phyloP scores from a whole-genome alignment of 148 eudicot genomes.

The Salicornia ramosissima region DNA sequence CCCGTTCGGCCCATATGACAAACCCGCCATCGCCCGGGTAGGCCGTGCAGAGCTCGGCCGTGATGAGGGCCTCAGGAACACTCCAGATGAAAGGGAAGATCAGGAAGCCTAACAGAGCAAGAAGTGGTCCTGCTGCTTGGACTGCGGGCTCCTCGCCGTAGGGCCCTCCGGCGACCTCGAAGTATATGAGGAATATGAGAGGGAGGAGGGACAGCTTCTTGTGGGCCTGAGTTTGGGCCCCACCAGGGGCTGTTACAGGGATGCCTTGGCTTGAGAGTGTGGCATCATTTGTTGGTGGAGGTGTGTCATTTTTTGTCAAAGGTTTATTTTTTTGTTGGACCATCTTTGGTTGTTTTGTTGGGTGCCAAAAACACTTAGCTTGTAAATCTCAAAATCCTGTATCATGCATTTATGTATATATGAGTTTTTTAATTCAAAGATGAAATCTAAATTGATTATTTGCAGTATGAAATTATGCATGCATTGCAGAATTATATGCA shows the following conservation, averaged over 20 bases:
- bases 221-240: neutral
- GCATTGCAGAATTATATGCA: too few relatives aligned
- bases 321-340: neutral
- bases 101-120: conserved; percentile 43
- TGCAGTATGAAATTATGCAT: too few relatives aligned
- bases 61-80: conserved; percentile 53
- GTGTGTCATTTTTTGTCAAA: neutral
- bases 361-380: too few relatives aligned
- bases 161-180: conserved; percentile 61
- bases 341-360: neutral
- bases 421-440: too few relatives aligned
- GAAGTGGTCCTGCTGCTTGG: conserved; percentile 45
- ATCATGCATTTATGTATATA: too few relatives aligned
- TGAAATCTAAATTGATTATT: too few relatives aligned
- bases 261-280: conserved; percentile 16
- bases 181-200: conserved; percentile 50
- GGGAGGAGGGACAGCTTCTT: conserved; percentile 48
- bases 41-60: conserved; percentile 57
- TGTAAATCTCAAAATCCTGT: too few relatives aligned
- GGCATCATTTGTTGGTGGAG: neutral
- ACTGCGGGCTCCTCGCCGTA: conserved; percentile 57
- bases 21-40: conserved; percentile 63
- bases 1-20: conserved; percentile 58
- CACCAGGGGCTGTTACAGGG: conserved; percentile 15
- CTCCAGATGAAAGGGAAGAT: conserved; percentile 59